phyloP scores from a whole-genome alignment of 306 rosid species.

The Trifolium repens region DNA sequence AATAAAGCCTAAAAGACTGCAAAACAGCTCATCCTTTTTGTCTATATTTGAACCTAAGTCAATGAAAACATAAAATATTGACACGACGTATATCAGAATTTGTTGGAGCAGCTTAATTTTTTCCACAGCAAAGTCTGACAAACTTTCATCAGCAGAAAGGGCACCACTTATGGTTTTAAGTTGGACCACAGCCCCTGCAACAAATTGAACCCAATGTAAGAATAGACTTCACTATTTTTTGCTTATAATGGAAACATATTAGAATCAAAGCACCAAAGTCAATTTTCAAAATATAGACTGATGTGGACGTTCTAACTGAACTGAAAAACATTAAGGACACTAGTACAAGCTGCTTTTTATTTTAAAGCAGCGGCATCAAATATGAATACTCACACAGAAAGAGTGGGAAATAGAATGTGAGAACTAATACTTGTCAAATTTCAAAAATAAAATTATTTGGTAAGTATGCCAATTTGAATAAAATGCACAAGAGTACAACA shows the following conservation, averaged over 20 bases:
- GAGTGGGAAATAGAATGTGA: constrained; percentile 30
- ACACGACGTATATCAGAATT: constrained; percentile 72
- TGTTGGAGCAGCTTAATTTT: constrained; percentile 73
- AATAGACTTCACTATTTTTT: constrained; percentile 29
- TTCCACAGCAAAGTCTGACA: constrained; percentile 62
- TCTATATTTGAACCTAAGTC: constrained; percentile 68
- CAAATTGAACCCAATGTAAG: constrained; percentile 45
- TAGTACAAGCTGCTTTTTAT: too few relatives aligned
- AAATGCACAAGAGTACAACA: constrained; percentile 8
- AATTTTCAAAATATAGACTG: constrained; percentile 18
- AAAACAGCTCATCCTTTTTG: constrained; percentile 59
- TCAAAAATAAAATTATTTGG: constrained; percentile 20
- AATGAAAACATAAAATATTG: constrained; percentile 73
- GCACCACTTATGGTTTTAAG: constrained; percentile 84
- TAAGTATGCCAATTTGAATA: constrained; percentile 26
- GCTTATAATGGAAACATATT: constrained; percentile 7
- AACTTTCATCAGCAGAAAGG: constrained; percentile 69
- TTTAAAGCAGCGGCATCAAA: too few relatives aligned
- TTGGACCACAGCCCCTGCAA: constrained; percentile 90
- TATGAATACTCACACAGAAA: neutral
- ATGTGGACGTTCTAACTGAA: too few relatives aligned
- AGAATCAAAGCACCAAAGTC: constrained; percentile 22
- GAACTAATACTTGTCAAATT: constrained; percentile 22
- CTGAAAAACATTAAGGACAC: too few relatives aligned
- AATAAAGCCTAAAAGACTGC: constrained; percentile 51